phyloP scores from a whole-genome alignment of 2,329 filamentous ascomycete genomes.

The Nigrospora osmanthi region DNA sequence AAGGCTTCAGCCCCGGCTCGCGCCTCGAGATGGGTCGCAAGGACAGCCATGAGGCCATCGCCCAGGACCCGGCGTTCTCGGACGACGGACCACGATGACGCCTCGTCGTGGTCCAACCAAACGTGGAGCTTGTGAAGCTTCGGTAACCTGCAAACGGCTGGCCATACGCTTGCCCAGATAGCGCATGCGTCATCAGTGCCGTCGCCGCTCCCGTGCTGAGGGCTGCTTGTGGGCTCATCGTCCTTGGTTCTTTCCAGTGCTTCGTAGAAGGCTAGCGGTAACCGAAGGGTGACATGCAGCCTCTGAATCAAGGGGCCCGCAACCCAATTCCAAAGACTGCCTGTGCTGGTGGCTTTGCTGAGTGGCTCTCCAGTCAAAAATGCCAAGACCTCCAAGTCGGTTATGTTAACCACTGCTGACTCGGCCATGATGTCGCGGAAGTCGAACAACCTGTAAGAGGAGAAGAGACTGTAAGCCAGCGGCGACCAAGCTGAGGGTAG shows the following conservation, averaged over 20 bases:
- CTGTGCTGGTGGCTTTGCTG: not conserved
- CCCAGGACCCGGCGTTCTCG: not conserved
- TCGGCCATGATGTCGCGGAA: not conserved
- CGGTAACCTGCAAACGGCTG: not conserved
- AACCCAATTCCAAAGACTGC: not conserved
- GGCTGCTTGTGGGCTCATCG: not conserved
- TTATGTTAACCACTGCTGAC: not conserved
- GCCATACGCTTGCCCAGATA: not conserved
- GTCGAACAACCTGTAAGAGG: not conserved
- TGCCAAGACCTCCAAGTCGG: not conserved
- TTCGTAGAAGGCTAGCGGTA: not conserved
- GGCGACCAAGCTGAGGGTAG: not conserved
- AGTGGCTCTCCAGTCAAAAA: not conserved
- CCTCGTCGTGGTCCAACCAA: not conserved
- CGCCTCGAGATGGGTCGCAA: not conserved
- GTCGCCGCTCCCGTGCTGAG: not conserved
- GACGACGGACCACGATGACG: not conserved
- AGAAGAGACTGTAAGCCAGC: not conserved
- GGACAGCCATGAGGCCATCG: not conserved
- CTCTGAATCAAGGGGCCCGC: not conserved
- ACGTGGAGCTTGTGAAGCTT: not conserved
- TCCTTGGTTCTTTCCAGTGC: not conserved
- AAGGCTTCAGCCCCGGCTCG: not conserved
- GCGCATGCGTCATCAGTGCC: not conserved
- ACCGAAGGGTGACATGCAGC: not conserved